Evolutionary conservation across 371 early-diverging fungal species (phyloP).

Genomic region (Ordospora colligata): DNA sequence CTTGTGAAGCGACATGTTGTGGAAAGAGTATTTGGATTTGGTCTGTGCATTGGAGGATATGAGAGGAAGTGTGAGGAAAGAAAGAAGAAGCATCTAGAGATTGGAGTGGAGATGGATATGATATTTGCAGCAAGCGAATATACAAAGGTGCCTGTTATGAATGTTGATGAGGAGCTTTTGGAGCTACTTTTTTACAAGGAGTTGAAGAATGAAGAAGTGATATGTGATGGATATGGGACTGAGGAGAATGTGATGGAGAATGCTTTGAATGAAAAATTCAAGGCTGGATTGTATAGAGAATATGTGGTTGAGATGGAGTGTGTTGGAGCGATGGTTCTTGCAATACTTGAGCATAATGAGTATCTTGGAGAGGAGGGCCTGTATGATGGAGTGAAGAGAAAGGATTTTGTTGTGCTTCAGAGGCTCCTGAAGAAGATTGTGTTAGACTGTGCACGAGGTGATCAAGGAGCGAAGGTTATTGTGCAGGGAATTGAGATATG

Average conservation of each 20-base stretch:
- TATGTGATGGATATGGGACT: background rate
- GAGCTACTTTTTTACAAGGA: conserved; percentile 40
- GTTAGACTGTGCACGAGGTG: background rate
- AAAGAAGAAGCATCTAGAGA: conserved; percentile 9
- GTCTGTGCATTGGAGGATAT: background rate
- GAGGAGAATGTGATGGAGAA: background rate
- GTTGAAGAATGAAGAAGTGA: background rate
- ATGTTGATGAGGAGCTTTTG: conserved; percentile 34
- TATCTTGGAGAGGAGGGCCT: background rate
- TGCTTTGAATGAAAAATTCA: conserved; percentile 28
- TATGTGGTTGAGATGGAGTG: conserved; percentile 35
- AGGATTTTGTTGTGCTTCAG: conserved; percentile 35
- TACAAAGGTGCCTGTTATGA: conserved; percentile 39
- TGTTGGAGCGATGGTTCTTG: conserved; percentile 29
- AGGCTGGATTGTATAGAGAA: conserved; percentile 22
- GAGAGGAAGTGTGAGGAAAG: conserved; percentile 1
- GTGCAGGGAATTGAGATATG: conserved; percentile 23
- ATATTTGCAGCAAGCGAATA: conserved; percentile 1
- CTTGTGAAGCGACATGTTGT: background rate
- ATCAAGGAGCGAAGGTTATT: conserved; percentile 16
- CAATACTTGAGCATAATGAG: conserved; percentile 46
- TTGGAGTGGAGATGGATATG: background rate
- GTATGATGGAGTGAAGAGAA: conserved; percentile 21
- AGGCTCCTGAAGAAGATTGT: conserved; percentile 32
- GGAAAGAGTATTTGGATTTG: background rate